Percentiles rank a stretch among this genome's conserved stretches.
Evolutionary conservation across 2,329 filamentous ascomycete species (phyloP).

Genomic region (Arthrobotrys pseudoclavata): DNA sequence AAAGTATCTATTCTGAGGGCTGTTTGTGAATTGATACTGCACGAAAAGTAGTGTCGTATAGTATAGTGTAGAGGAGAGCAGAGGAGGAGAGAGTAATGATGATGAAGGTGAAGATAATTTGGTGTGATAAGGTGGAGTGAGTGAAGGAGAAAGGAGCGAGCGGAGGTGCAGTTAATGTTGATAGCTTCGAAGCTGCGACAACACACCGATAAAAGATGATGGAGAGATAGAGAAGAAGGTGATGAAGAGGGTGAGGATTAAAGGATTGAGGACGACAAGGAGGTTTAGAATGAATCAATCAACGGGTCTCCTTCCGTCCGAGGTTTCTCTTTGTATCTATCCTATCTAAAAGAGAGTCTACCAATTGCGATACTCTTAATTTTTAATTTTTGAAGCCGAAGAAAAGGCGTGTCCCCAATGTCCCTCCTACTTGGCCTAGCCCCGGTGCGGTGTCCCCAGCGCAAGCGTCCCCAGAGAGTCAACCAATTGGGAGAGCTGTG

Average conservation of each 20-base stretch:
- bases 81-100: conserved; percentile 27
- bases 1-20: neutral
- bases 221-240: conserved; percentile 55
- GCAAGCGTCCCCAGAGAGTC: too few relatives aligned
- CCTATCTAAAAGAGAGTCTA: too few relatives aligned
- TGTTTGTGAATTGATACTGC: neutral
- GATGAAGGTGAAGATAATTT: conserved; percentile 12
- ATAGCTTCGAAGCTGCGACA: conserved; percentile 58
- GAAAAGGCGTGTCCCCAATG: conserved; percentile 13
- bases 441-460: too few relatives aligned
- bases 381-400: neutral
- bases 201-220: conserved; percentile 53
- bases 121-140: too few relatives aligned
- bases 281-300: conserved; percentile 8
- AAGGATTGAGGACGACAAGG: neutral
- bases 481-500: neutral
- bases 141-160: conserved; percentile 53
- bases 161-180: conserved; percentile 62
- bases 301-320: conserved; percentile 10
- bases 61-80: neutral
- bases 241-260: conserved; percentile 59
- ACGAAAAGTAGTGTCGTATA: too few relatives aligned
- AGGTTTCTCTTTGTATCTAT: neutral
- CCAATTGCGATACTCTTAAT: too few relatives aligned
- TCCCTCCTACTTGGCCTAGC: too few relatives aligned